A percentile compares a stretch with the other conserved stretches of the same genome.
These are phyloP conservation scores for Echites panduratus DNA, from an alignment of 257 asterid species.

Conservation along the genomic window DNA sequence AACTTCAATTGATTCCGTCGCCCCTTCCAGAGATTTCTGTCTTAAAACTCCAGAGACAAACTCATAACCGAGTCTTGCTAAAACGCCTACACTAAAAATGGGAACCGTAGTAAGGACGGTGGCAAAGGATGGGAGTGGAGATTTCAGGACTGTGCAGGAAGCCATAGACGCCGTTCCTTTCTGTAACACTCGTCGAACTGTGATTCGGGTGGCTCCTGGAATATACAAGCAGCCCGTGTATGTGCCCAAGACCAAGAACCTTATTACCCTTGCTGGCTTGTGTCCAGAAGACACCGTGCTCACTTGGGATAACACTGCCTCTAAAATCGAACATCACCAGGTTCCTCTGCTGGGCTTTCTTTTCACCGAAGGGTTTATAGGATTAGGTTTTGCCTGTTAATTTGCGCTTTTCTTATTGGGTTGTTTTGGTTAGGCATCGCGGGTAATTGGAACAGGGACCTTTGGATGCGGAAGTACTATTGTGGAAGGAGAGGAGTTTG, in stretches of 20 bases:
- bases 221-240: constrained; percentile 72
- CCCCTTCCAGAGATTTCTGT: background rate
- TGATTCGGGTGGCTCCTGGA: constrained; percentile 78
- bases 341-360: constrained; percentile 11
- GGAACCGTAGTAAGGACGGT: constrained; percentile 47
- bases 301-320: constrained; percentile 81
- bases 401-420: background rate
- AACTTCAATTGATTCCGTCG: background rate
- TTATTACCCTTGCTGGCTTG: constrained; percentile 72
- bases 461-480: constrained; percentile 85
- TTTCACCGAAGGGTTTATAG: background rate
- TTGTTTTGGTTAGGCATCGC: constrained; percentile 37
- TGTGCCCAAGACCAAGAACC: constrained; percentile 82
- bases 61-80: background rate
- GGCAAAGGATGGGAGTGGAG: constrained; percentile 60
- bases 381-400: background rate
- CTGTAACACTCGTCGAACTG: constrained; percentile 58
- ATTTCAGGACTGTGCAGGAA: constrained; percentile 80
- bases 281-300: constrained; percentile 73
- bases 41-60: background rate
- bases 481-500: constrained; percentile 94
- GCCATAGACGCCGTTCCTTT: constrained; percentile 87
- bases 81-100: constrained; percentile 1
- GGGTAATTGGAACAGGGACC: constrained; percentile 92
- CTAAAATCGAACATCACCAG: constrained; percentile 84